Conservation (phyloP, 176 grass and related monocot genomes). For the Thalia dealbata region DNA sequence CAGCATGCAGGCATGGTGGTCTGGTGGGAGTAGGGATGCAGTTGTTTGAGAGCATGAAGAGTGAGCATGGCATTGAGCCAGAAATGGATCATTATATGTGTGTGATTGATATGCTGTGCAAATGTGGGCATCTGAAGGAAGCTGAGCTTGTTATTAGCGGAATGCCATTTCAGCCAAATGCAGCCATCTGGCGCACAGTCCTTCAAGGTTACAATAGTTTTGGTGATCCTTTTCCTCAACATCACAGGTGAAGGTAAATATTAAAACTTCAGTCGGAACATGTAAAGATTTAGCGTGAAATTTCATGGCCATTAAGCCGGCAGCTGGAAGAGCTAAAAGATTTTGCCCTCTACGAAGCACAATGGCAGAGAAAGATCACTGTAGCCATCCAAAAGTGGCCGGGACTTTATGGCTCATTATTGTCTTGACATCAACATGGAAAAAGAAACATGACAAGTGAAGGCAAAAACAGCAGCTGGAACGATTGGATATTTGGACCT, state of each 20-base stretch:
- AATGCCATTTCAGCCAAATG: slow-evolving; percentile 60
- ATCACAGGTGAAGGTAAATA: neutral
- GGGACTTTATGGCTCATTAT: no score
- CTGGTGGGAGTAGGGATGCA: slow-evolving; percentile 54
- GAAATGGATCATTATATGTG: slow-evolving; percentile 73
- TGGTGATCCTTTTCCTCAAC: slow-evolving; percentile 2
- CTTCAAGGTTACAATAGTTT: slow-evolving; percentile 64
- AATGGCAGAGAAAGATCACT: no score
- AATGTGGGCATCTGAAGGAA: slow-evolving; percentile 46
- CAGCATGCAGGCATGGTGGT: slow-evolving; percentile 57
- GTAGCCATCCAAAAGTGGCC: neutral
- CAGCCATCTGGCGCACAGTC: slow-evolving; percentile 45
- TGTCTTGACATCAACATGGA: no score
- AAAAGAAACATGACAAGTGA: no score
- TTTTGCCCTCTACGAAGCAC: no score
- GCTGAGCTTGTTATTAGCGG: slow-evolving; percentile 47
- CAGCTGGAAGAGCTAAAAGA: no score
- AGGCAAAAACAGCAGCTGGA: no score
- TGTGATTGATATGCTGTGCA: slow-evolving; percentile 67
- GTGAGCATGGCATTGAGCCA: slow-evolving; percentile 38
- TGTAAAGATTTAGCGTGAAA: no score
- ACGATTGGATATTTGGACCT: no score
- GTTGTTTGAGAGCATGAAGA: slow-evolving; percentile 51
- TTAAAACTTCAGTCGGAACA: no score
- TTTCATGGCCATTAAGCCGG: no score